Evolutionary conservation across 2,329 filamentous ascomycete genomes (phyloP).

Genomic region (Paraphoma chrysanthemicola): DNA sequence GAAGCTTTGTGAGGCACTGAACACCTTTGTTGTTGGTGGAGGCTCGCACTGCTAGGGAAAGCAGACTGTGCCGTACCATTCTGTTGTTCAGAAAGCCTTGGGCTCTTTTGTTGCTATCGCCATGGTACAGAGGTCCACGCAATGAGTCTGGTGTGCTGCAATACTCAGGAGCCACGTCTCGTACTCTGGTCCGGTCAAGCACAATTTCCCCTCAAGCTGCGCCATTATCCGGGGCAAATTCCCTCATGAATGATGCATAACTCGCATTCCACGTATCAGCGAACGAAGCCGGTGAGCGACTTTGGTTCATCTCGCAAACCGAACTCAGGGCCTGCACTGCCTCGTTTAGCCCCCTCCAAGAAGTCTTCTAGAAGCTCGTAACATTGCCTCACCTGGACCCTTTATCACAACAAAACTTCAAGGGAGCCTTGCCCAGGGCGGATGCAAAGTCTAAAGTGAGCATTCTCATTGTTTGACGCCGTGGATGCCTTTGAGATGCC

Average conservation of each 20-base stretch:
- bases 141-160: neutral
- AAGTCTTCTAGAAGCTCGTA: neutral
- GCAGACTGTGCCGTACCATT: neutral
- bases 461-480: neutral
- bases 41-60: neutral
- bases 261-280: conserved; percentile 6
- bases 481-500: neutral
- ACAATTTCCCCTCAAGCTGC: neutral
- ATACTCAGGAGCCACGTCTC: neutral
- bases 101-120: neutral
- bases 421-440: neutral
- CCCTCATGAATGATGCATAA: neutral
- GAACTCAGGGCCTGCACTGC: conserved; percentile 16
- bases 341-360: conserved; percentile 4
- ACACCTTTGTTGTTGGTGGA: conserved; percentile 9
- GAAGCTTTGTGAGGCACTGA: conserved; percentile 3
- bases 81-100: neutral
- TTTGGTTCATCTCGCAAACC: neutral
- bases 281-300: conserved; percentile 7
- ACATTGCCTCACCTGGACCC: conserved; percentile 7
- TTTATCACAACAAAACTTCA: neutral
- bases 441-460: neutral
- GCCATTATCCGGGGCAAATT: neutral
- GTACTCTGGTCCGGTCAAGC: neutral
- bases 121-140: too few relatives aligned